Evolutionary conservation across 2,329 filamentous ascomycete genomes (phyloP).

Genomic region (Ophiostoma triangulosporum): DNA sequence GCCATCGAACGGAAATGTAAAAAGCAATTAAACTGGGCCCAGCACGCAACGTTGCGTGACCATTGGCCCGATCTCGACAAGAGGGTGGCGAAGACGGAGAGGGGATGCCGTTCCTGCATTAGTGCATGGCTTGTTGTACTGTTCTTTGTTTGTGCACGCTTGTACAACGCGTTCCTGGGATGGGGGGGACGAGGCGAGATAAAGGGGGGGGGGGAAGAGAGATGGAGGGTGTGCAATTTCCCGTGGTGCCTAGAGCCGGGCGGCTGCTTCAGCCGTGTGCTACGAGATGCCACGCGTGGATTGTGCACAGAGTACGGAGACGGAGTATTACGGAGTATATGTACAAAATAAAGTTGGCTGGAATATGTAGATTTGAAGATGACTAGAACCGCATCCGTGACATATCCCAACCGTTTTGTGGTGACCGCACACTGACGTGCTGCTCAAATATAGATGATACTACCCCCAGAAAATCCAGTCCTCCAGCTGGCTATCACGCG

Average conservation of each 20-base stretch:
- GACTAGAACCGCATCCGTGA: background rate
- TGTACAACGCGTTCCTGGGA: background rate
- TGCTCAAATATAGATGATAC: background rate
- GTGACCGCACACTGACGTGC: background rate
- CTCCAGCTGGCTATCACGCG: background rate
- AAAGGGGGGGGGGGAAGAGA: background rate
- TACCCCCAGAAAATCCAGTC: no score
- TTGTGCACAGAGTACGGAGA: background rate
- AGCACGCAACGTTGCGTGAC: background rate
- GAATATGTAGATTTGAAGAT: background rate
- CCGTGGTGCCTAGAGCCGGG: background rate
- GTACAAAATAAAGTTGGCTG: background rate
- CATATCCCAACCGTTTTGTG: background rate
- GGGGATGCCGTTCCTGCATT: background rate
- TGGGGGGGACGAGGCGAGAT: background rate
- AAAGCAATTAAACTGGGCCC: background rate
- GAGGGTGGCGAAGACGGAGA: background rate
- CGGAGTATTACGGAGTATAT: background rate
- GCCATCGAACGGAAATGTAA: no score
- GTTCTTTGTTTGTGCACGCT: background rate
- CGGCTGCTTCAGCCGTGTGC: no score
- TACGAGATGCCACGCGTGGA: no score
- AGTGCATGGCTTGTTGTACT: background rate
- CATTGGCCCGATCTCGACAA: background rate
- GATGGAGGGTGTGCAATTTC: conserved; percentile 9